Evolutionary conservation across 2,329 filamentous ascomycete species (phyloP), one percentile per base, ranked within the genome.

Genomic region (Fusarium sp.): DNA sequence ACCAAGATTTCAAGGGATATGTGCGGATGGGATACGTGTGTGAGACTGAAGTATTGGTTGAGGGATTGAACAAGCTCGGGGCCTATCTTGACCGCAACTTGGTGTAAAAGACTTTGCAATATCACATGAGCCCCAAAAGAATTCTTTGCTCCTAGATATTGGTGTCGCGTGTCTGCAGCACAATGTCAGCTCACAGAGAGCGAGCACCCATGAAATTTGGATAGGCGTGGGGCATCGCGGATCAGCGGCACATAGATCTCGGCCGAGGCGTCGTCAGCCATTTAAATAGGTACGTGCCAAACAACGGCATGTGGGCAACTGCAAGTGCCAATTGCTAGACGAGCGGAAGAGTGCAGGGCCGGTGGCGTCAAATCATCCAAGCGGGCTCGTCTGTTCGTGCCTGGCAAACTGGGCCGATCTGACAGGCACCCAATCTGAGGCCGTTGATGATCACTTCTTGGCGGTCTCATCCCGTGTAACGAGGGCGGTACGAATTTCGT

Each of bases 1-100:
- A 83, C 12, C 76, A 85, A 40, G 90, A 93, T 47, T 95, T 93
- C 74, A 85, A 86, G 71, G 94, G 94, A 3, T 95, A 89, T 79
- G 90, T 97, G 23, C 85, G 94, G 63, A 86, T 97, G 66, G 93
- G 94, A 1, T 96, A 92, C 79, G 92, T 91, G 1, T 91, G 89
- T 74, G 86, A 91, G 72, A 94, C 92, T 1, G 85, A 89, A 13
- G 85, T 93, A n/a, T 75, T 97, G 55, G 83, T 88, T 73, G 86
- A 90, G 68, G 94, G 88, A 0, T 76, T 97, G 74, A 84, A 88
- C 70, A 80, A 75, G 72, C 74, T 88, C 40, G 78, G 78, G 7
- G 60, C 43, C 3, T 87, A 86, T 73, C 62, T 88, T 12, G 58
- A 66, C 28, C 55, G 36, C n/a, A 52, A 64, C 46, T 44, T 71